These are phyloP conservation scores for Triticum urartu DNA, from an alignment of 176 grass and related monocot species.

Conservation along the genomic window DNA sequence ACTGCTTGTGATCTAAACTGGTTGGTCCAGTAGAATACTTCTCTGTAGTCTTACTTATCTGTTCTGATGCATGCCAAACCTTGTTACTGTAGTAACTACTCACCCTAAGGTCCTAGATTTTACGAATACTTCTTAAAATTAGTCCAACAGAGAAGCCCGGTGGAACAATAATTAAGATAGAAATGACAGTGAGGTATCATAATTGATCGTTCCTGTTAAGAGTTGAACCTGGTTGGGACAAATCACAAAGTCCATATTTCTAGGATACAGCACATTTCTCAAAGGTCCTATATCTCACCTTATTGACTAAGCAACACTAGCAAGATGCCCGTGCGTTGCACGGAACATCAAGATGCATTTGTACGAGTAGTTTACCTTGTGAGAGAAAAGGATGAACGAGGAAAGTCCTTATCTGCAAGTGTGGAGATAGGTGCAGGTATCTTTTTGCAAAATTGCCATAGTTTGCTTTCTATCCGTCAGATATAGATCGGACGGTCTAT, in stretches of 20 bases:
- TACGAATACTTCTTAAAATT: not conserved
- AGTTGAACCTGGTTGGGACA: not conserved
- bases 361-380: too few species aligned
- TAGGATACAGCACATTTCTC: not conserved
- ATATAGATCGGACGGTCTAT: too few species aligned
- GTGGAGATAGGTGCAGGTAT: too few species aligned
- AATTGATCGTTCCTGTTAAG: not conserved
- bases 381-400: too few species aligned
- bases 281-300: not conserved
- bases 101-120: not conserved
- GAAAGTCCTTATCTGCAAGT: too few species aligned
- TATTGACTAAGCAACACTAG: not conserved
- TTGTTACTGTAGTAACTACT: not conserved
- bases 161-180: not conserved
- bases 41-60: not conserved
- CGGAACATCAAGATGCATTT: too few species aligned
- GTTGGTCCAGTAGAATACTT: not conserved
- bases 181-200: not conserved
- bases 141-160: not conserved
- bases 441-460: too few species aligned
- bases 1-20: not conserved
- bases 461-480: too few species aligned
- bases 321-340: too few species aligned
- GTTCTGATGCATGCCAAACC: not conserved
- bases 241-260: not conserved